These are phyloP conservation scores for Allomyces arbusculus DNA, from an alignment of 192 early-diverging fungal genomes.

Conservation along the genomic window DNA sequence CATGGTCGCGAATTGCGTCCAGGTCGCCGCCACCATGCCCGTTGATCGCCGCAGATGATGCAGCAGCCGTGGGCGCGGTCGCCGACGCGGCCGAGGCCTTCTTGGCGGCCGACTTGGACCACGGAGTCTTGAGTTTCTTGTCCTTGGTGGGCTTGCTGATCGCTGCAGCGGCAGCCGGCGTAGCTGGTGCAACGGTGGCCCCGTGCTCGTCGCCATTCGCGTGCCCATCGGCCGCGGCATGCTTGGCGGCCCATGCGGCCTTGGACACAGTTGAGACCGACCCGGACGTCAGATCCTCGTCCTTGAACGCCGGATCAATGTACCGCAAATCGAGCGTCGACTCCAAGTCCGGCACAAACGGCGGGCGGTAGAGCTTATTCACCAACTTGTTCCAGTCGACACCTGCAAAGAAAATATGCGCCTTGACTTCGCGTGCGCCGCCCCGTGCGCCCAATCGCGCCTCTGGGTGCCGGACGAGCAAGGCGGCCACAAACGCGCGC, in stretches of 20 bases:
- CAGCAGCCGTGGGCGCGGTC: background rate
- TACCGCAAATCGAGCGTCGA: conserved; percentile 24
- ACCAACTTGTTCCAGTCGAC: conserved; percentile 45
- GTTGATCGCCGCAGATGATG: background rate
- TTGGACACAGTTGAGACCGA: background rate
- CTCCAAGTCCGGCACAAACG: conserved; percentile 43
- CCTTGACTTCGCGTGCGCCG: conserved; percentile 35
- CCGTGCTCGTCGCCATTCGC: too few species aligned
- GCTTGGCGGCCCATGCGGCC: background rate
- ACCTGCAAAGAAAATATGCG: conserved; percentile 37
- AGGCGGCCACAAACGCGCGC: conserved; percentile 22
- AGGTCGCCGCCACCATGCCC: background rate
- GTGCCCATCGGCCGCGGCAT: too few species aligned
- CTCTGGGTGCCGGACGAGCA: conserved; percentile 41
- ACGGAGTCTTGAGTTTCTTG: background rate
- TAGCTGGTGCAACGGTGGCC: too few species aligned
- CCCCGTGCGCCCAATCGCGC: conserved; percentile 30
- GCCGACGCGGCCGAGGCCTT: background rate
- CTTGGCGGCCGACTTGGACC: background rate
- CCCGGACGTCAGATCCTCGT: conserved; percentile 5
- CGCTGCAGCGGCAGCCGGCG: background rate
- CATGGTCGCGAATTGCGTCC: background rate
- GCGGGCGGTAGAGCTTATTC: conserved; percentile 37
- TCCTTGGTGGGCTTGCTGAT: background rate
- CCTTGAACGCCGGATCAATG: conserved; percentile 26